A percentile compares a stretch with the other conserved stretches of the same genome.
These are phyloP conservation scores for Trichophaea hybrida DNA, from an alignment of 2,329 filamentous ascomycete species.

Conservation along the genomic window DNA sequence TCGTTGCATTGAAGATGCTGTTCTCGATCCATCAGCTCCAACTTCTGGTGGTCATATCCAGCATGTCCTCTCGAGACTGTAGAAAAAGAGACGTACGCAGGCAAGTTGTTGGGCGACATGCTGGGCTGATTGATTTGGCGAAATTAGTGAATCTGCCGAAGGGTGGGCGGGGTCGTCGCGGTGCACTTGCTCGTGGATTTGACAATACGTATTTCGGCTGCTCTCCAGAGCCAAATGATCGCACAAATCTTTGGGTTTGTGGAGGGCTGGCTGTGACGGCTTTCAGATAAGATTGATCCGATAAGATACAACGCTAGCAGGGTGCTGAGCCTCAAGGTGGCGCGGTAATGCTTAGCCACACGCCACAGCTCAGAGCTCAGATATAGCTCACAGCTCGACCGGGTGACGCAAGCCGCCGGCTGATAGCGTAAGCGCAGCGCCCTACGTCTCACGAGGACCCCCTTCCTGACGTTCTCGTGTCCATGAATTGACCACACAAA, in stretches of 20 bases:
- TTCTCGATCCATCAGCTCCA: conserved; percentile 5
- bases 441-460: too few relatives aligned
- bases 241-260: not conserved
- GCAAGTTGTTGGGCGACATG: conserved; percentile 92
- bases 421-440: too few relatives aligned
- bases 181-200: conserved; percentile 2
- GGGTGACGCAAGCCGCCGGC: too few relatives aligned
- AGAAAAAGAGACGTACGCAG: conserved; percentile 30
- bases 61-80: not conserved
- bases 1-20: conserved; percentile 89
- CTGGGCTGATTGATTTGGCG: conserved; percentile 43
- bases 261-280: conserved; percentile 1
- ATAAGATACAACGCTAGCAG: not conserved
- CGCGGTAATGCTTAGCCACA: too few relatives aligned
- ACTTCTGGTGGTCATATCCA: not conserved
- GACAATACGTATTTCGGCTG: not conserved
- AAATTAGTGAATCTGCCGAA: conserved; percentile 3
- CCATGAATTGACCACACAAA: too few relatives aligned
- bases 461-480: too few relatives aligned
- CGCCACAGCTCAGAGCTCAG: too few relatives aligned
- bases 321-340: too few relatives aligned
- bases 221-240: not conserved
- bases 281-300: not conserved
- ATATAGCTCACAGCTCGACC: too few relatives aligned
- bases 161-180: conserved; percentile 1